Conservation (phyloP, 306 rosid genomes). For the Citrullus amarus region DNA sequence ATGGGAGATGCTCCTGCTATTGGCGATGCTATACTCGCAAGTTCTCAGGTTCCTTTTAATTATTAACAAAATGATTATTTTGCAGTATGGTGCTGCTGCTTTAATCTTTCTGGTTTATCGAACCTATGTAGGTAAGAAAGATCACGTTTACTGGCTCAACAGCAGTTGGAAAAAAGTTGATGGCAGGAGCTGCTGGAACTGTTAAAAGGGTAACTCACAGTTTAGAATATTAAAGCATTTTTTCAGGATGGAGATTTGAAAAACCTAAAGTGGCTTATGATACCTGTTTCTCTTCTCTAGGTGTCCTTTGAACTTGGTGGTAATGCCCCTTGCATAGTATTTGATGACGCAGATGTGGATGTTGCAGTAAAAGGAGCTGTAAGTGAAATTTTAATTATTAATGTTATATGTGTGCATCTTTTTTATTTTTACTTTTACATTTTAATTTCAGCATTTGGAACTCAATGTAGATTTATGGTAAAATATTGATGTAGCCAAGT, state of each 20-base stretch:
- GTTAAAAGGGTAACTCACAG: conserved; percentile 64
- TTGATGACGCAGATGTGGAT: conserved; percentile 93
- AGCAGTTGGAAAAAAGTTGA: conserved; percentile 90
- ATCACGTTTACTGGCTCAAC: conserved; percentile 97
- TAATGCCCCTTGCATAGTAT: conserved; percentile 91
- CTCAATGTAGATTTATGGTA: neutral
- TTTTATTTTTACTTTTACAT: neutral
- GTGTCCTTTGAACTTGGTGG: conserved; percentile 98
- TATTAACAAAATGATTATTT: neutral
- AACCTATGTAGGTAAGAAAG: conserved; percentile 67
- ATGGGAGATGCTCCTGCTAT: conserved; percentile 91
- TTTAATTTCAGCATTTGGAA: neutral
- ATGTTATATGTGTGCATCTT: neutral
- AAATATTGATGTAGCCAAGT: neutral
- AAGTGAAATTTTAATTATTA: conserved; percentile 23
- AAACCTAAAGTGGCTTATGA: conserved; percentile 6
- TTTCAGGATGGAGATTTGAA: conserved; percentile 17
- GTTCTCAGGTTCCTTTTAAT: conserved; percentile 54
- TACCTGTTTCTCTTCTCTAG: conserved; percentile 27
- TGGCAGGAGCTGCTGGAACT: conserved; percentile 92
- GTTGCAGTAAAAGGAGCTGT: conserved; percentile 93
- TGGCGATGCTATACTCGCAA: conserved; percentile 72
- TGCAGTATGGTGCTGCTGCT: neutral
- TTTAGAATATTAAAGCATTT: conserved; percentile 1
- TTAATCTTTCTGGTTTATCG: neutral